Base-by-base conservation (phyloP, 1,284 basidiomycete species). In the Erythrobasidium hasegawianum region DNA sequence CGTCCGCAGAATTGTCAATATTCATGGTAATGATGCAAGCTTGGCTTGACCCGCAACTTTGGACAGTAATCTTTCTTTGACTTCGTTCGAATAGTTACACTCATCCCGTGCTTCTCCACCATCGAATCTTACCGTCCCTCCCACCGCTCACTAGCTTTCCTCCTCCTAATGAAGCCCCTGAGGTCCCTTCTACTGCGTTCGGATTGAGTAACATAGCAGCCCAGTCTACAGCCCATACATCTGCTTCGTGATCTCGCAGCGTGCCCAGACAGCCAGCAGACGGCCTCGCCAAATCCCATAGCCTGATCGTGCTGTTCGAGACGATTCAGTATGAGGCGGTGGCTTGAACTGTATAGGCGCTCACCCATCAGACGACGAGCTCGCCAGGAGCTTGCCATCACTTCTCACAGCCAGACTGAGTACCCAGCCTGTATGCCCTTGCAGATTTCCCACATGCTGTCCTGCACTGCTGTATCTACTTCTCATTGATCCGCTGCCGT, bases 401-500 rank as follows among this genome's bases (percentile, higher is more conserved):
- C 72, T 70, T 7, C 71, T 22, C 52, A 68, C 66, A 45, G 60
- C 64, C 18, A 71, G 59, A 7, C 57, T 64, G 16, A 70, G 61
- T 9, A 74, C 70, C 72, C 72, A 74, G 0, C 72, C 72, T 5
- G 72, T 70, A 55, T 74, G 72, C 0, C 72, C 72, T 5, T 67
- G 68, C 11, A 74, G 47, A 40, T 69, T 71, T 26, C 72, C 72
- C 1, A 74, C 72, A 26, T 74, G 72, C 1, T 70, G 62, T 10
- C 62, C 62, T 5, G 50, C 47, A 20, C 50, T 49, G 45, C 56
- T 58, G 38, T 65, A 52, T 45, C 62, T 55, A 18, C 62, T 65
- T 16, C 62, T 22, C 55, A 65, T 57, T 3, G 41, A 50, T 4
- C 41, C 41, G 50, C 26, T 27, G 2, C 55, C 56, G 43, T 65